Conservation (phyloP, 2,329 filamentous ascomycete species). For the Chrysoporthe austroafricana region DNA sequence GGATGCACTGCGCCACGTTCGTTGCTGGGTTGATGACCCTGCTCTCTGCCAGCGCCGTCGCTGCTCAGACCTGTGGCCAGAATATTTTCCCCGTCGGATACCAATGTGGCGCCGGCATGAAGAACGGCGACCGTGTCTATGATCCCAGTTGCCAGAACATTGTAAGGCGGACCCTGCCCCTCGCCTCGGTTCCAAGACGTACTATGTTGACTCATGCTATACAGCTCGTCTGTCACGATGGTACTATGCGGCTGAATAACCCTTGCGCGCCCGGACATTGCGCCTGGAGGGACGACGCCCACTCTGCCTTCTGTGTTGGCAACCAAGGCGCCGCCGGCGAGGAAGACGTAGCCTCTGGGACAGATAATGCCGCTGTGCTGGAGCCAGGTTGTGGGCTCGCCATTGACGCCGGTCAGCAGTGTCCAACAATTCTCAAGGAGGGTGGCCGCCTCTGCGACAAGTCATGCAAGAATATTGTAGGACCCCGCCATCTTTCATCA, state of each 20-base stretch:
- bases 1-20: not conserved
- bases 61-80: not conserved
- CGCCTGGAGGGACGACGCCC: conserved; percentile 6
- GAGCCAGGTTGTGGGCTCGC: not conserved
- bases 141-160: conserved; percentile 10
- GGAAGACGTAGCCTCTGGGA: not conserved
- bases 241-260: conserved; percentile 5
- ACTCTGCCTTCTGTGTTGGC: not conserved
- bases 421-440: not conserved
- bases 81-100: not conserved
- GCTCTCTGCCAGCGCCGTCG: conserved; percentile 2
- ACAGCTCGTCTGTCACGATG: conserved; percentile 11
- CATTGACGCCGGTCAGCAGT: conserved; percentile 1
- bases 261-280: conserved; percentile 1
- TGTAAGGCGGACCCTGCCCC: not conserved
- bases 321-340: too few species aligned
- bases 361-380: not conserved
- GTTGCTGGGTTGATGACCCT: conserved; percentile 3
- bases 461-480: not conserved
- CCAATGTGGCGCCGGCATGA: conserved; percentile 1
- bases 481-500: not conserved
- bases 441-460: not conserved
- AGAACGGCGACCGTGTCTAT: conserved; percentile 3
- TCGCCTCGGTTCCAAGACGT: not conserved
- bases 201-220: not conserved